Evolutionary conservation across 2,329 filamentous ascomycete genomes (phyloP).

Genomic region (Lecanicillium sp.): DNA sequence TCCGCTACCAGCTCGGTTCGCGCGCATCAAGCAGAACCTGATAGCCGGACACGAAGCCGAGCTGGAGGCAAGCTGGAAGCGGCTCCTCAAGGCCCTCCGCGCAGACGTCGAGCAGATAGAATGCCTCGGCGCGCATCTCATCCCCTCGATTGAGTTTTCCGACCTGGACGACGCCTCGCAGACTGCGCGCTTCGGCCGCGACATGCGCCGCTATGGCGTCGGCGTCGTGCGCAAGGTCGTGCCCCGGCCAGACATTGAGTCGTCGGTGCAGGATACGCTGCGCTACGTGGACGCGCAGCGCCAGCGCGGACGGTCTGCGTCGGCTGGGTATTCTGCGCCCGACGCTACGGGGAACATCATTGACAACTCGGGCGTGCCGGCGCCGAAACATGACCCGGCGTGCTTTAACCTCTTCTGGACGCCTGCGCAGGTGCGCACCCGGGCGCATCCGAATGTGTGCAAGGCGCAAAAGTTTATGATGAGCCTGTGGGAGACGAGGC

Average conservation of each 20-base stretch:
- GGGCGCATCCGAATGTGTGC: slow-evolving; percentile 56
- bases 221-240: slow-evolving; percentile 59
- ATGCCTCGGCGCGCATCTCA: slow-evolving; percentile 39
- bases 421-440: slow-evolving; percentile 58
- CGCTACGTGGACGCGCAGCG: slow-evolving; percentile 39
- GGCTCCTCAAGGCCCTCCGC: slow-evolving; percentile 42
- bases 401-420: slow-evolving; percentile 72
- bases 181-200: slow-evolving; percentile 45
- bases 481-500: slow-evolving; percentile 52
- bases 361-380: slow-evolving; percentile 17
- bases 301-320: background rate
- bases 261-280: slow-evolving; percentile 50
- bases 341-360: slow-evolving; percentile 3
- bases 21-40: slow-evolving; percentile 45
- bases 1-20: slow-evolving; percentile 50
- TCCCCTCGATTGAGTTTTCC: slow-evolving; percentile 46
- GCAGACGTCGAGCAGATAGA: slow-evolving; percentile 45
- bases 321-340: slow-evolving; percentile 14
- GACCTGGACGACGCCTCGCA: slow-evolving; percentile 39
- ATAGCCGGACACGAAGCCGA: slow-evolving; percentile 46
- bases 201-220: slow-evolving; percentile 53
- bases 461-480: slow-evolving; percentile 58
- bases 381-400: slow-evolving; percentile 42
- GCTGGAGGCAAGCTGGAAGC: slow-evolving; percentile 46
- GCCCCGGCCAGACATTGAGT: slow-evolving; percentile 44